phyloP scores from a whole-genome alignment of 495 filamentous ascomycete genomes.

The Monascus purpureus region DNA sequence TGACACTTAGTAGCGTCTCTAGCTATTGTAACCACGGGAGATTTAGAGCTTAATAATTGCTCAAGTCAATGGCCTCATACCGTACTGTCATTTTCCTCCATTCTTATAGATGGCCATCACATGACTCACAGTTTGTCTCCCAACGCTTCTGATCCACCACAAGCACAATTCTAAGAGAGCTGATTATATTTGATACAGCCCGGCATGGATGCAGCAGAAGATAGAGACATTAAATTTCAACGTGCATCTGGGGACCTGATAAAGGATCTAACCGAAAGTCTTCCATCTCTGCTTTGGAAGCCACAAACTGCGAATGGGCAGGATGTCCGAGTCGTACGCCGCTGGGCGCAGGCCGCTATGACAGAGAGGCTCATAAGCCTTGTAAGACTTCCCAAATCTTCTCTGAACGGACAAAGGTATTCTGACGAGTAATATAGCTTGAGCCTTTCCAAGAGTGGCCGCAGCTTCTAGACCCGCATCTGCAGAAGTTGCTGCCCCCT shows the following conservation, averaged over 20 bases:
- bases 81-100: no score
- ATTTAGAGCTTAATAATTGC: no score
- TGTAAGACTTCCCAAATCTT: constrained; percentile 13
- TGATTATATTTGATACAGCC: no score
- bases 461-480: constrained; percentile 83
- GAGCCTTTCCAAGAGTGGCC: constrained; percentile 94
- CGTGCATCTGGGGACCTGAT: constrained; percentile 55
- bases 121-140: no score
- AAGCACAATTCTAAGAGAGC: no score
- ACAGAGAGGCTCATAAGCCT: constrained; percentile 29
- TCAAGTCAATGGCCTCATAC: no score
- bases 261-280: constrained; percentile 41
- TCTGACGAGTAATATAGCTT: constrained; percentile 35
- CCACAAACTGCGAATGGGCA: constrained; percentile 9
- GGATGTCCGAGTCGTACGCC: constrained; percentile 20
- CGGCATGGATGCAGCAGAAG: constrained; percentile 38
- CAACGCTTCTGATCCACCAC: no score
- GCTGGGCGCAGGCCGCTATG: constrained; percentile 25
- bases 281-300: constrained; percentile 38
- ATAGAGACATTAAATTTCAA: constrained; percentile 60
- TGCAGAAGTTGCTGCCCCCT: constrained; percentile 56
- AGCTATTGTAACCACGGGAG: no score
- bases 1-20: no score
- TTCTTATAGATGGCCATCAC: no score
- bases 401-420: not conserved